A percentile compares a stretch with the other conserved stretches of the same genome.
Evolutionary conservation across 1,284 basidiomycete species (phyloP).

Genomic region (Puccinia horiana): DNA sequence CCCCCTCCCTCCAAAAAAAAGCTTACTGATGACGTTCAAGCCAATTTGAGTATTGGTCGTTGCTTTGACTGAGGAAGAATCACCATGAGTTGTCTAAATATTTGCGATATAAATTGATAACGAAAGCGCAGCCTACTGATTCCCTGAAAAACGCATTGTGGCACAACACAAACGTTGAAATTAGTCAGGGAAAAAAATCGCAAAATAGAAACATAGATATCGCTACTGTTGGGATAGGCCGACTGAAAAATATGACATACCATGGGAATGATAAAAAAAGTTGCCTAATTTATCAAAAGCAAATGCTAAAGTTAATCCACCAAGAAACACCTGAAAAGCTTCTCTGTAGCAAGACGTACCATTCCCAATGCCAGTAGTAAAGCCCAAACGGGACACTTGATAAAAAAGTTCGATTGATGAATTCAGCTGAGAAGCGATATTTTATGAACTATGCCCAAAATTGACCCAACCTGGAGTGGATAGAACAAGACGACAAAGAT

Average conservation of each 20-base stretch:
- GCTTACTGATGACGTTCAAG: constrained; percentile 44
- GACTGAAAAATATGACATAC: neutral
- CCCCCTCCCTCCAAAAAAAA: too few relatives aligned
- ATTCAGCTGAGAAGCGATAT: neutral
- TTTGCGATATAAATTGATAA: neutral
- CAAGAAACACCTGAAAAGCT: neutral
- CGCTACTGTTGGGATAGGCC: neutral
- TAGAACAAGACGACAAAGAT: constrained; percentile 33
- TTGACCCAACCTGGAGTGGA: constrained; percentile 43
- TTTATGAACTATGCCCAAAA: neutral
- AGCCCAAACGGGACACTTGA: constrained; percentile 48
- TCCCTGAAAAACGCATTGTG: constrained; percentile 2
- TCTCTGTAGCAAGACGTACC: constrained; percentile 8
- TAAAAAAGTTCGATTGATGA: neutral
- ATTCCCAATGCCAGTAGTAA: constrained; percentile 43
- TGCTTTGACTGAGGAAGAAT: constrained; percentile 35
- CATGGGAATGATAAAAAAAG: constrained; percentile 46
- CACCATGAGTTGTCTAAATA: neutral
- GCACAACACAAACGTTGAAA: neutral
- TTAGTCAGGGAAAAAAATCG: neutral
- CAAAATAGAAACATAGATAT: neutral
- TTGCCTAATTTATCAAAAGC: constrained; percentile 6
- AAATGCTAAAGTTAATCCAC: neutral
- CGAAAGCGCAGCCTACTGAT: constrained; percentile 29
- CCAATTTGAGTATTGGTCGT: constrained; percentile 49